Base-by-base conservation (phyloP, 1,284 basidiomycete species). In the Trichosporon ovoides region DNA sequence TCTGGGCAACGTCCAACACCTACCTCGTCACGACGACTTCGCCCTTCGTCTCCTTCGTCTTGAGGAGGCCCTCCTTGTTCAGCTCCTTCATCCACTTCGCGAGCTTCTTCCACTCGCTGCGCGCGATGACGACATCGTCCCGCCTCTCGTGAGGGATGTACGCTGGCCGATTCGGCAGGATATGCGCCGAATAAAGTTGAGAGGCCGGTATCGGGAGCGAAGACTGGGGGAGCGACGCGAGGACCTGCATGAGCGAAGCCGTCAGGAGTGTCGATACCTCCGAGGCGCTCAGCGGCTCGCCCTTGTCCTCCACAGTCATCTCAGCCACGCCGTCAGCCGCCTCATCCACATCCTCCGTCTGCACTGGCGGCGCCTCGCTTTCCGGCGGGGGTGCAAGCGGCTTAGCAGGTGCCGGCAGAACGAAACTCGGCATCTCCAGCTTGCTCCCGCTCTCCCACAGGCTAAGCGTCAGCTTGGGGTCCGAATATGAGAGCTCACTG, bases 171-270 rank as follows among this genome's bases (percentile, higher is more conserved):
- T 81, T 84, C 3, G 90, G 89, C 1, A 94, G 81, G 53, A 94
- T 82, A 68, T 90, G 82, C 5, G 81, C 82, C 0, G 87, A 84
- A 76, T 91, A 92, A 61, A 93, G 84, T 0, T 81, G 80, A 3
- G 89, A 88, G 0, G 88, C 83, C 0, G 86, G 79, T 33, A 92
- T 84, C 0, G 91, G 90, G 69, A 91, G 87, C 2, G 82, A 72
- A 0, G 83, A 80, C 0, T 80, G 58, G 0, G 84, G 80, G 1
- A 84, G 71, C 0, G 80, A 70, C 0, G 80, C 68, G 3, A 87
- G 79, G 0, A 70, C 64, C 56, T 91, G 89, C 18, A 89, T 72
- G n/a, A 91, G 80, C 0, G 89, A 82, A 13, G 71, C 64, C 3
- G 74, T 76, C n/a, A 84, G 83, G 2, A 92, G 81, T 14, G 87